phyloP scores from a whole-genome alignment of 441 rosid genomes.

The Croton setiger region DNA sequence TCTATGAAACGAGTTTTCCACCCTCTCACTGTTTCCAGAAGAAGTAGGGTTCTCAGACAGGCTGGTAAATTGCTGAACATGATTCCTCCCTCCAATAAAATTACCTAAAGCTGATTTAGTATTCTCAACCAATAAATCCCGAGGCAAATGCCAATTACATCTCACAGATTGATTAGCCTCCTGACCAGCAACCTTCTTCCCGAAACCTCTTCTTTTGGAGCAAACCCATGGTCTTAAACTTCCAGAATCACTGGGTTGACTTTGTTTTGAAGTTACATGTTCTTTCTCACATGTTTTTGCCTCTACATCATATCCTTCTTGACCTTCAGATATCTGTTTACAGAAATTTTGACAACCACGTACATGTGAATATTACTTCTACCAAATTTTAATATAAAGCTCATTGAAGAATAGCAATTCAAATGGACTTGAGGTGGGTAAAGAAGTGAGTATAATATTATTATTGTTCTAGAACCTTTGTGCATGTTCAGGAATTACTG shows the following conservation, averaged over 20 bases:
- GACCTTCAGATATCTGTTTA: conserved; percentile 40
- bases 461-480: conserved; percentile 6
- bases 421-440: neutral
- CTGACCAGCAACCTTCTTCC: conserved; percentile 45
- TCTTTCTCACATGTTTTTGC: conserved; percentile 35
- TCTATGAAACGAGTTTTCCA: conserved; percentile 31
- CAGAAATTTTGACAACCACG: conserved; percentile 27
- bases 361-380: conserved; percentile 16
- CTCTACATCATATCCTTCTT: conserved; percentile 34
- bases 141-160: conserved; percentile 38
- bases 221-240: conserved; percentile 49
- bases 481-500: neutral
- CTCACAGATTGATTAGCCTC: conserved; percentile 34
- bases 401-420: conserved; percentile 6
- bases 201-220: conserved; percentile 45
- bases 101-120: conserved; percentile 35
- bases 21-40: conserved; percentile 32
- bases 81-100: conserved; percentile 33
- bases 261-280: conserved; percentile 28
- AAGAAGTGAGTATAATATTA: neutral
- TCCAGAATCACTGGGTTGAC: conserved; percentile 34
- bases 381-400: conserved; percentile 11
- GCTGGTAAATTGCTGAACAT: conserved; percentile 32
- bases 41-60: conserved; percentile 37
- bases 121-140: conserved; percentile 41